Evolutionary conservation across 257 asterid genomes (phyloP), one percentile per base, ranked within the genome.

Genomic region (Scutellaria barbata): DNA sequence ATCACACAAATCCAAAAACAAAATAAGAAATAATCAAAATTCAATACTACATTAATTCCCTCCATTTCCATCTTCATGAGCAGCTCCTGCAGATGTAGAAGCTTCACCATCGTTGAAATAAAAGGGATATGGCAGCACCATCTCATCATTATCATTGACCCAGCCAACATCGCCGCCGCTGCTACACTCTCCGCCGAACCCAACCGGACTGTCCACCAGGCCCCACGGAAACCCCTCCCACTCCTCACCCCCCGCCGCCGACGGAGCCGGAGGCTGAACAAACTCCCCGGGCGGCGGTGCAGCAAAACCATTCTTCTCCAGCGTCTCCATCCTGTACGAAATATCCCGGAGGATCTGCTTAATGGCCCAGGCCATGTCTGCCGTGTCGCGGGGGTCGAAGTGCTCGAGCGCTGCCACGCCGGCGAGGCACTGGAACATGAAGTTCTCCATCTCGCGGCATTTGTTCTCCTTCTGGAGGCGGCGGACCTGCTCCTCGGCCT

Each of bases 201-300:
- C 68, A 0, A 25, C 10, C 68, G 71, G 83, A 18, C 77, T 74
- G 67, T 74, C 67, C 63, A 69, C 73, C 67, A 79, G 35, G 33
- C 63, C 74, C 82, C 82, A 78, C 16, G 79, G 82, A 16, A 78
- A 79, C 8, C 71, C 40, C 71, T 74, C 77, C 74, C 63, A 14
- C 1, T 71, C 42, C 1, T 63, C 76, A 8, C 3, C 69, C 1
- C n/a, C 66, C 59, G 0, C 69, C 40, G n/a, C 12, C 12, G 25
- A 30, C 0, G 48, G 16, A 0, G 41, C 18, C 18, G 11, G 45
- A 10, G 11, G 61, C 16, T 14, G 37, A 9, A 3, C 14, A 6
- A 10, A 25, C 0, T 12, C 22, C 8, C 13, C 42, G 0, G 13
- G 22, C 0, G 51, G 50, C 1, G 54, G 42, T 33, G 56, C 8